These are phyloP conservation scores for Colletotrichum eremochloae DNA, from an alignment of 2,329 filamentous ascomycete species.

Conservation along the genomic window DNA sequence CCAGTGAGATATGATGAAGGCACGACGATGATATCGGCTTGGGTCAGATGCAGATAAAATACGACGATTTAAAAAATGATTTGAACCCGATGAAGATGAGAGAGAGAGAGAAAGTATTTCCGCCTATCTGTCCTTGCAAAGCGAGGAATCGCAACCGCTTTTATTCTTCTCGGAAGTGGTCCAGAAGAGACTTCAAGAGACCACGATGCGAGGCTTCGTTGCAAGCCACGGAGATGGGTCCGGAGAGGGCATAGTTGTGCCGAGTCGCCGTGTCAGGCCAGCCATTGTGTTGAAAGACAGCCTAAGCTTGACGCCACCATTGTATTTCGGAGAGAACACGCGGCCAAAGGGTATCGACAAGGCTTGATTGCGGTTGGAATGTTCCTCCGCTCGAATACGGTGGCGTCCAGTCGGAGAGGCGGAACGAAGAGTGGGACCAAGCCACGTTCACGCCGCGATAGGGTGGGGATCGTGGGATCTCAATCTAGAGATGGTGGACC, in stretches of 20 bases:
- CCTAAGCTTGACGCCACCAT: not conserved
- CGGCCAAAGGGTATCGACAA: not conserved
- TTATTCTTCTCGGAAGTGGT: not conserved
- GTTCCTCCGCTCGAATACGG: constrained; percentile 21
- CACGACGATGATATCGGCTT: no score
- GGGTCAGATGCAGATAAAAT: not conserved
- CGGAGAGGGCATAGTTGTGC: constrained; percentile 3
- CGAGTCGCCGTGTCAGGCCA: constrained; percentile 21
- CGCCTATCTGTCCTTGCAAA: not conserved
- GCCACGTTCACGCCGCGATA: not conserved
- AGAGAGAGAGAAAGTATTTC: not conserved
- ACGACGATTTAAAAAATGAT: not conserved
- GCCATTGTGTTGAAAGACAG: not conserved
- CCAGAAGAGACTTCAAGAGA: not conserved
- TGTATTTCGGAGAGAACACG: not conserved
- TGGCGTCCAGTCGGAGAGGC: constrained; percentile 30
- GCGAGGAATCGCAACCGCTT: not conserved
- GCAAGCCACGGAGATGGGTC: not conserved
- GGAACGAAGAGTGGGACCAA: not conserved
- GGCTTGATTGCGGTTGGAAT: constrained; percentile 30
- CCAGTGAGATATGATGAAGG: not conserved
- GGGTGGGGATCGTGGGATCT: no score
- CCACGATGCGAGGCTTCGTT: not conserved
- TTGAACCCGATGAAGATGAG: not conserved
- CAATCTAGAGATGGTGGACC: no score